phyloP scores from a whole-genome alignment of 2,329 filamentous ascomycete species.

The Madurella mycetomatis region DNA sequence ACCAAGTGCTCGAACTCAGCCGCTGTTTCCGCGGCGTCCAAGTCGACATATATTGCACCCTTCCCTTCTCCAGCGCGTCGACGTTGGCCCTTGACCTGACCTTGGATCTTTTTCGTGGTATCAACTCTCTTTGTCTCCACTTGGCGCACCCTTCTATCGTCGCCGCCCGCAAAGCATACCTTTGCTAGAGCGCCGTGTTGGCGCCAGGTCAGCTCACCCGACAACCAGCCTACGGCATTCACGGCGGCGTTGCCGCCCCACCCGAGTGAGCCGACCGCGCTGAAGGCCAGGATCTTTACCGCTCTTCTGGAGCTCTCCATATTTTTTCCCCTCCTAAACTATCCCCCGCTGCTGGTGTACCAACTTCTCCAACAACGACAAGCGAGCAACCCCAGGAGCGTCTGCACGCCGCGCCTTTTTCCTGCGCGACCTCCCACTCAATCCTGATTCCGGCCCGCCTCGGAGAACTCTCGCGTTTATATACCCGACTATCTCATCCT shows the following conservation, averaged over 20 bases:
- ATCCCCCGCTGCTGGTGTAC: not conserved
- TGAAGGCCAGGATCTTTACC: constrained; percentile 9
- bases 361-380: not conserved
- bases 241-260: constrained; percentile 2
- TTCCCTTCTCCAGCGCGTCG: not conserved
- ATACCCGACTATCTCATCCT: too few relatives aligned
- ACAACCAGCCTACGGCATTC: not conserved
- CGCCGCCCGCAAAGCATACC: constrained; percentile 1
- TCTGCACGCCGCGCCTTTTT: not conserved
- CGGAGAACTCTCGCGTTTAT: too few relatives aligned
- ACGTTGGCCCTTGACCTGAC: constrained; percentile 4
- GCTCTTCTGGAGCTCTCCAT: constrained; percentile 10
- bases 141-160: not conserved
- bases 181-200: constrained; percentile 6
- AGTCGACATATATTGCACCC: constrained; percentile 2
- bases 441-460: not conserved
- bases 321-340: constrained; percentile 3
- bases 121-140: not conserved
- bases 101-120: not conserved
- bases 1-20: constrained; percentile 24
- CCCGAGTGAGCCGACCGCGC: not conserved
- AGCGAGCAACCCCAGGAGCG: not conserved
- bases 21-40: constrained; percentile 23
- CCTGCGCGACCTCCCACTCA: not conserved
- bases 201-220: not conserved